Evolutionary conservation across 73 alveolate genomes (phyloP).

Genomic region (Symbiodinium natans): DNA sequence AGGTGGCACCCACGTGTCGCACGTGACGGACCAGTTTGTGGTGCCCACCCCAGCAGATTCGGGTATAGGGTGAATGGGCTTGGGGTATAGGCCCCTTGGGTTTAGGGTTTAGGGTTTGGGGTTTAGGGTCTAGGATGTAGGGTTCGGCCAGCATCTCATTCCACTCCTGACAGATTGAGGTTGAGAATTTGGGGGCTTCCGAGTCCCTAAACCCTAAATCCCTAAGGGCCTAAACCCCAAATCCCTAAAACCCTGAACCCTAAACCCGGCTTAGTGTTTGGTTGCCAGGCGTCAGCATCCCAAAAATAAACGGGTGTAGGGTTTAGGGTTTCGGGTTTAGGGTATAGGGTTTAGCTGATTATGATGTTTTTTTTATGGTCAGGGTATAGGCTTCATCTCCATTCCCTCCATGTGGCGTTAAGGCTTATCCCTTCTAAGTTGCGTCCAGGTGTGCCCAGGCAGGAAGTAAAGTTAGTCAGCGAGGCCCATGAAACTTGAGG

Average conservation of each 20-base stretch:
- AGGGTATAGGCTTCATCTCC: not conserved
- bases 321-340: too few species aligned
- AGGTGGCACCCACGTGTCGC: constrained; percentile 99
- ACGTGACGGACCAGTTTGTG: constrained; percentile 98
- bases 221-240: not conserved
- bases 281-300: not conserved
- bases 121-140: too few species aligned
- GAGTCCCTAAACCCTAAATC: too few species aligned
- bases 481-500: too few species aligned
- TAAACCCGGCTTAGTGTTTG: not conserved
- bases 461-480: too few species aligned
- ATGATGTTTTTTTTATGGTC: not conserved
- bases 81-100: not conserved
- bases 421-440: not conserved
- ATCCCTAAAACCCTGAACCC: not conserved
- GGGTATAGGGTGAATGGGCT: not conserved
- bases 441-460: not conserved
- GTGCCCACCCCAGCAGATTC: constrained; percentile 61
- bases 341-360: too few species aligned
- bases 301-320: not conserved
- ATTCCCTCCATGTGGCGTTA: not conserved
- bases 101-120: too few species aligned
- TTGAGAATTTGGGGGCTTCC: too few species aligned
- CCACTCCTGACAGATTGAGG: too few species aligned
- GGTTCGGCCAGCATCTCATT: too few species aligned